Conservation (phyloP, 768 basidiomycete genomes). For the Lactarius psammicola region DNA sequence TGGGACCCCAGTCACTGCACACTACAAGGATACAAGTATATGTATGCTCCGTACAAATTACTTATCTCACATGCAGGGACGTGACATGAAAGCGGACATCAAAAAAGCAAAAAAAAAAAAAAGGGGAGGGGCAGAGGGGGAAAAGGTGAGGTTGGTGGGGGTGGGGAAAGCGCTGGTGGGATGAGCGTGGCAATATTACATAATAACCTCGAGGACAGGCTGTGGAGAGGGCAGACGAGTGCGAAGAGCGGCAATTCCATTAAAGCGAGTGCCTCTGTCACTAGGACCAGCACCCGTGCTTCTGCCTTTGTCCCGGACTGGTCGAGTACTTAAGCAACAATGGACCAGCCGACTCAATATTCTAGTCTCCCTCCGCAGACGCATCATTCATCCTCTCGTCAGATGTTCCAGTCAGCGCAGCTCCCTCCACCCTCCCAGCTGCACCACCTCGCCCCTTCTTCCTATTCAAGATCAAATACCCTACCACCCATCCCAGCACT, state of each 20-base stretch:
- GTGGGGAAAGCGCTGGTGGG: not conserved
- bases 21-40: not conserved
- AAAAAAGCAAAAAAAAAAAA: not conserved
- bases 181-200: slow-evolving; percentile 19
- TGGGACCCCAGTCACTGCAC: slow-evolving; percentile 12
- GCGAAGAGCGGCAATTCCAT: slow-evolving; percentile 1
- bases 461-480: slow-evolving; percentile 43
- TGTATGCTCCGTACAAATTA: not conserved
- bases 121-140: slow-evolving; percentile 5
- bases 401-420: slow-evolving; percentile 44
- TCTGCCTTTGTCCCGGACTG: slow-evolving; percentile 7
- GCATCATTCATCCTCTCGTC: slow-evolving; percentile 34
- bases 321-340: slow-evolving; percentile 27
- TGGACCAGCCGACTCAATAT: slow-evolving; percentile 34
- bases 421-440: slow-evolving; percentile 46
- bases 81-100: not conserved
- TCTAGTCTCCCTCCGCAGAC: slow-evolving; percentile 27
- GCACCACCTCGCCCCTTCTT: slow-evolving; percentile 37
- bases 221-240: slow-evolving; percentile 7
- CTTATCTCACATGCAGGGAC: not conserved
- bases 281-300: not conserved
- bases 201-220: slow-evolving; percentile 21
- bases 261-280: slow-evolving; percentile 13
- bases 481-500: slow-evolving; percentile 41
- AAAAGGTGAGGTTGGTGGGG: slow-evolving; percentile 1